phyloP scores from a whole-genome alignment of 441 rosid species.

The Erodium trifolium region DNA sequence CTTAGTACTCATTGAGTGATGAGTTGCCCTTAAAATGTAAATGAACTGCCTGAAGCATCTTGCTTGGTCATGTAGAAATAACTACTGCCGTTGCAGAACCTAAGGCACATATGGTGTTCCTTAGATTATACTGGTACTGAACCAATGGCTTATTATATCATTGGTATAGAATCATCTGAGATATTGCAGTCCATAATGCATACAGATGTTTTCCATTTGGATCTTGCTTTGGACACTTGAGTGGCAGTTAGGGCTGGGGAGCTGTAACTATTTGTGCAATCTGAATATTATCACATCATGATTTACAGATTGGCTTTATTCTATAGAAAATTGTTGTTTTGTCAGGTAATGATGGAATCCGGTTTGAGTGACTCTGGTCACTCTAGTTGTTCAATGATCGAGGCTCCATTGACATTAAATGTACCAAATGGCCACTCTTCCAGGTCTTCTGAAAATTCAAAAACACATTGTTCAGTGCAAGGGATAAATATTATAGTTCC shows the following conservation, averaged over 20 bases:
- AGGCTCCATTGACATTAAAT: conserved; percentile 85
- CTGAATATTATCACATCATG: background rate
- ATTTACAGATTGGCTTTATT: background rate
- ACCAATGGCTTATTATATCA: background rate
- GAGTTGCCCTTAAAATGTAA: background rate
- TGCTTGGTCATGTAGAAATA: background rate
- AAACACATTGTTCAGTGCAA: conserved; percentile 33
- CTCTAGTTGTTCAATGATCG: conserved; percentile 48
- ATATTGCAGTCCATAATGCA: background rate
- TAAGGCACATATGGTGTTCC: too few relatives aligned
- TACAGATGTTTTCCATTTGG: background rate
- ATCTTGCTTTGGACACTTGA: background rate
- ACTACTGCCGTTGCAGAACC: too few relatives aligned
- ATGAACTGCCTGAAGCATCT: background rate
- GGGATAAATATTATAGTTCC: conserved; percentile 77
- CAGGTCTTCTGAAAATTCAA: conserved; percentile 40
- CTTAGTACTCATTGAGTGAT: background rate
- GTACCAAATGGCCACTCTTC: conserved; percentile 53
- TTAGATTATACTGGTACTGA: too few relatives aligned
- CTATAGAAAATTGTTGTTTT: conserved; percentile 17
- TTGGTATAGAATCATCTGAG: background rate
- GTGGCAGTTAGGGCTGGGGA: background rate
- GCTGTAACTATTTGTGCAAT: background rate
- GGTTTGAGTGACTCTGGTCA: conserved; percentile 50
- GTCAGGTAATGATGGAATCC: conserved; percentile 77